Evolutionary conservation across 371 early-diverging fungal genomes (phyloP).

Genomic region (Nosema bombycis): DNA sequence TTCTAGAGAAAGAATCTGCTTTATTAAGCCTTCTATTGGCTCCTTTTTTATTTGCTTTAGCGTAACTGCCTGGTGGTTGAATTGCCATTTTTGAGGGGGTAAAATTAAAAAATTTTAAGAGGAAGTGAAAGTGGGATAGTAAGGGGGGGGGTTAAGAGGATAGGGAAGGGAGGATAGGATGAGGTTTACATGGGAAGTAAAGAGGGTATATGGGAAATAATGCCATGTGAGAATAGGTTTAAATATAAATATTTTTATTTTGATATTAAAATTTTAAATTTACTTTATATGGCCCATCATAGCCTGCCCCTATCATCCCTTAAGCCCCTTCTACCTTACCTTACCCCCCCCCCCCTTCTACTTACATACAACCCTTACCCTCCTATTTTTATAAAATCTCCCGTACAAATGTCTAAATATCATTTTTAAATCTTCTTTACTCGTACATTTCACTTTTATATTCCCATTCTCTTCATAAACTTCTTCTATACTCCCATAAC

Average conservation of each 20-base stretch:
- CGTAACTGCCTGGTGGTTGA: conserved; percentile 50
- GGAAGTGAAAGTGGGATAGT: not conserved
- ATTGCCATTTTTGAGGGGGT: conserved; percentile 39
- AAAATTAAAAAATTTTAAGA: not conserved
- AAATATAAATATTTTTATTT: not conserved
- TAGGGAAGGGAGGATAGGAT: conserved; percentile 3
- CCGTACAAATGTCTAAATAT: too few relatives aligned
- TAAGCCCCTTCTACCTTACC: too few relatives aligned
- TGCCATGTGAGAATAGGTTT: not conserved
- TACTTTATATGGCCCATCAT: conserved; percentile 7
- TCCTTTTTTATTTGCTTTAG: conserved; percentile 57
- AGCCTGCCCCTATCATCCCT: too few relatives aligned
- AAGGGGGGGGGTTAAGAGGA: conserved; percentile 3
- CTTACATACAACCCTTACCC: too few relatives aligned
- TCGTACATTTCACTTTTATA: too few relatives aligned
- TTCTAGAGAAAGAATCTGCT: conserved; percentile 58
- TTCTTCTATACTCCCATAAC: too few relatives aligned
- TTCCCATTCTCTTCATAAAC: too few relatives aligned
- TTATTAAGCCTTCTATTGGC: conserved; percentile 39
- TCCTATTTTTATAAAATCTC: too few relatives aligned
- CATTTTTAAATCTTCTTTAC: too few relatives aligned
- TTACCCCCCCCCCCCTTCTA: too few relatives aligned
- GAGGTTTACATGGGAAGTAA: not conserved
- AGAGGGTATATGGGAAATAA: not conserved
- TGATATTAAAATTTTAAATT: not conserved